Evolutionary conservation across 169 alveolate genomes (phyloP).

Genomic region (Fabrea salina): DNA sequence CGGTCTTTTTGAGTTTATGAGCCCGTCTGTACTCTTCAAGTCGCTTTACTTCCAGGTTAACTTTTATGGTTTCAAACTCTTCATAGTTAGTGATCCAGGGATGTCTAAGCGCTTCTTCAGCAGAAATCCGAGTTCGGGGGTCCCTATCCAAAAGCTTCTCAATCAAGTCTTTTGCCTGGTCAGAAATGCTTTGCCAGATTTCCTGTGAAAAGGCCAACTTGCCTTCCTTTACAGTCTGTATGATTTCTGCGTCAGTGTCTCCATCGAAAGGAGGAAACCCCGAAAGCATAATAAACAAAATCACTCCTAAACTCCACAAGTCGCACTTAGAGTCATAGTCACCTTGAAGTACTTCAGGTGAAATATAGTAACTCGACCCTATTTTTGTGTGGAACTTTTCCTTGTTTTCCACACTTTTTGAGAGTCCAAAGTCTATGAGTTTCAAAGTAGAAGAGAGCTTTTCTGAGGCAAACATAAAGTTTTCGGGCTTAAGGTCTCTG

Average conservation of each 20-base stretch:
- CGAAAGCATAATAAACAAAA: conserved; percentile 84
- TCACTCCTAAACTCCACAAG: conserved; percentile 89
- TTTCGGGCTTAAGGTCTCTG: conserved; percentile 83
- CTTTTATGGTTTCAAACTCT: neutral
- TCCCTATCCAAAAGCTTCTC: conserved; percentile 74
- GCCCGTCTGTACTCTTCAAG: conserved; percentile 59
- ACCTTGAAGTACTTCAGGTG: conserved; percentile 85
- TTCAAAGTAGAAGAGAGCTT: conserved; percentile 45
- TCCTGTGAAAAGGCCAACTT: conserved; percentile 81
- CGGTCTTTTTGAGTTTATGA: conserved; percentile 17
- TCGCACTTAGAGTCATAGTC: conserved; percentile 82
- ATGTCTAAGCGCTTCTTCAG: conserved; percentile 81
- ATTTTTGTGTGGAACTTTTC: conserved; percentile 70
- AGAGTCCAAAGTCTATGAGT: conserved; percentile 89
- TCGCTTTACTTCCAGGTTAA: conserved; percentile 66
- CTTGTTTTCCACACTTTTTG: conserved; percentile 62
- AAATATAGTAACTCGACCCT: conserved; percentile 87
- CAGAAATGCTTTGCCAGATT: conserved; percentile 83
- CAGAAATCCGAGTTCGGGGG: conserved; percentile 82
- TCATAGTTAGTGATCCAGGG: conserved; percentile 74
- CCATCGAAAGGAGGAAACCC: conserved; percentile 91
- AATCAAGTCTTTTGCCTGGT: conserved; percentile 87
- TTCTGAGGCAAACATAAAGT: conserved; percentile 61
- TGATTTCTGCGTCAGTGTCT: conserved; percentile 81
- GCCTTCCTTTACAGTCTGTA: conserved; percentile 78